Evolutionary conservation across 495 filamentous ascomycete species (phyloP).

Genomic region (Pyronema omphalodes): DNA sequence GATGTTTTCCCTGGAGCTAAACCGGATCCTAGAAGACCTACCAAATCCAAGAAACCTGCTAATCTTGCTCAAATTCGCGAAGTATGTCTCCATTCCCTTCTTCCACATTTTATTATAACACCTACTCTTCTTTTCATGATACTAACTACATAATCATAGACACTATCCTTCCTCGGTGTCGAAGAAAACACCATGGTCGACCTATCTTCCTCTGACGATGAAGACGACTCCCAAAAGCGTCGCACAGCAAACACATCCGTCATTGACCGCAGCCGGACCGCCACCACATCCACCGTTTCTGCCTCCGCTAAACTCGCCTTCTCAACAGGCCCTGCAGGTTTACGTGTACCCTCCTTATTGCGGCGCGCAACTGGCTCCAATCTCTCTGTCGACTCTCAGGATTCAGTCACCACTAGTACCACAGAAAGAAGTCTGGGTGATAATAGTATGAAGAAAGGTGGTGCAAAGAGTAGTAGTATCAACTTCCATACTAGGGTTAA

Average conservation of each 20-base stretch:
- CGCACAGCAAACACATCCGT: constrained; percentile 35
- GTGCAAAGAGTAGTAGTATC: constrained; percentile 47
- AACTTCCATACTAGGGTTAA: constrained; percentile 52
- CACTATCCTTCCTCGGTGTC: constrained; percentile 21
- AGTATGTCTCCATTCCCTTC: constrained; percentile 18
- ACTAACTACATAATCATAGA: constrained; percentile 9
- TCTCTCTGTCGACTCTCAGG: constrained; percentile 28
- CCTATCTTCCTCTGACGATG: constrained; percentile 12
- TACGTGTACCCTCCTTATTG: constrained; percentile 62
- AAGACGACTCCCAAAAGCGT: constrained; percentile 30
- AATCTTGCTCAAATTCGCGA: constrained; percentile 17
- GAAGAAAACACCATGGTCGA: constrained; percentile 9
- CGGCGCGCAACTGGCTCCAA: constrained; percentile 54
- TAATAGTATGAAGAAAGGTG: constrained; percentile 32
- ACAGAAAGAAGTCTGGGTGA: constrained; percentile 27
- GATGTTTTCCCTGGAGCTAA: too few relatives aligned
- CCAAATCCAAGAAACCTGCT: constrained; percentile 11
- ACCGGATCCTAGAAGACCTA: constrained; percentile 8
- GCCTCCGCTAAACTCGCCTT: constrained; percentile 40
- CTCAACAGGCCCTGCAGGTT: constrained; percentile 29
- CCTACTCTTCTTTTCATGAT: constrained; percentile 12
- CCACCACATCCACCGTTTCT: constrained; percentile 29
- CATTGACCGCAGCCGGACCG: constrained; percentile 55
- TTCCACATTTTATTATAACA: constrained; percentile 10
- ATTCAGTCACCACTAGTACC: constrained; percentile 25